A percentile compares a stretch with the other conserved stretches of the same genome.
Evolutionary conservation across 2,329 filamentous ascomycete species (phyloP).

Genomic region (Pseudocercospora crystallina): DNA sequence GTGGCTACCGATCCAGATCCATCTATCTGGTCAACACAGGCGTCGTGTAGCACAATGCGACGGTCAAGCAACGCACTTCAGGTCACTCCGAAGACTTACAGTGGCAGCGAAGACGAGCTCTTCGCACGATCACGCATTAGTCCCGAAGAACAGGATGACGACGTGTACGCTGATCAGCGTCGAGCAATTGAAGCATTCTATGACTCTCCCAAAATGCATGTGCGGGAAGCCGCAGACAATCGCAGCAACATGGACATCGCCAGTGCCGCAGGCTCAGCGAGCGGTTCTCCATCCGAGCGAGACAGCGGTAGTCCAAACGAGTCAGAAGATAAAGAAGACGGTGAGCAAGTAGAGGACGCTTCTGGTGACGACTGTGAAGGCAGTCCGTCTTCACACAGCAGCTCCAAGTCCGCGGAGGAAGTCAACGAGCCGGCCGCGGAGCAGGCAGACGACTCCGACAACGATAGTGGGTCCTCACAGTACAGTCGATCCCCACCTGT

Average conservation of each 20-base stretch:
- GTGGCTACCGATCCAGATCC: conserved; percentile 2
- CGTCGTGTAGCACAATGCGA: not conserved
- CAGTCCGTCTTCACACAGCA: not conserved
- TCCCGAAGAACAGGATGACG: not conserved
- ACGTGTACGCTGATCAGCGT: conserved; percentile 9
- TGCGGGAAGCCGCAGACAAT: not conserved
- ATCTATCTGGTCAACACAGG: not conserved
- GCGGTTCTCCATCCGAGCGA: no score
- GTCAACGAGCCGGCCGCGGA: no score
- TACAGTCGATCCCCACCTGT: no score
- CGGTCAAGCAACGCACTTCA: not conserved
- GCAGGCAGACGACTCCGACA: no score
- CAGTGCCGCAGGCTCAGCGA: no score
- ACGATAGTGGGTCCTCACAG: no score
- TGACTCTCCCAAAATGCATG: not conserved
- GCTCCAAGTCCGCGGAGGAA: not conserved
- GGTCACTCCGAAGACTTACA: conserved; percentile 3
- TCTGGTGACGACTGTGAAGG: conserved; percentile 1
- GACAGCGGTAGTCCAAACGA: no score
- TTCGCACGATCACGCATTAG: not conserved
- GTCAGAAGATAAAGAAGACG: not conserved
- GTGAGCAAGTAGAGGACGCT: not conserved
- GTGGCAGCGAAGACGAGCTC: conserved; percentile 10
- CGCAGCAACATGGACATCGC: not conserved
- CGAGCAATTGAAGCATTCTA: conserved; percentile 8